Percentiles rank a stretch among this genome's conserved stretches.
These are phyloP conservation scores for Leishmania braziliensis DNA, from an alignment of 208 protist genomes.

Conservation along the genomic window DNA sequence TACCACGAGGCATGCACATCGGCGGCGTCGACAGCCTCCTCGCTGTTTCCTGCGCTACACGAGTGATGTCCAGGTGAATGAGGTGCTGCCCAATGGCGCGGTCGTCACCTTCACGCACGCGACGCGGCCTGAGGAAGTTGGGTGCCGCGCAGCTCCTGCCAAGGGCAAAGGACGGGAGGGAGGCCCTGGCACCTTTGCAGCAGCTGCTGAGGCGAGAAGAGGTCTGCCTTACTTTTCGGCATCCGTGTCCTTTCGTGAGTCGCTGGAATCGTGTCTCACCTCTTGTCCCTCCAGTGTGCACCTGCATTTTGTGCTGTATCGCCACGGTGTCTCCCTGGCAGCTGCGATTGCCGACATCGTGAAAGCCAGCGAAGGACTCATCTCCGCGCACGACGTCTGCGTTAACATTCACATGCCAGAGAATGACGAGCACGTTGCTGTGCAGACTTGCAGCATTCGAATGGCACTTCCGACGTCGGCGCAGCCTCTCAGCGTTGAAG, in stretches of 20 bases:
- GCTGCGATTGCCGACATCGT: constrained; percentile 36
- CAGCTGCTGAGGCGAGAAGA: not conserved
- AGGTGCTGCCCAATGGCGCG: constrained; percentile 65
- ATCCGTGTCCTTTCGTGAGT: constrained; percentile 9
- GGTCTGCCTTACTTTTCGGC: not conserved
- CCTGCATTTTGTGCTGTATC: constrained; percentile 77
- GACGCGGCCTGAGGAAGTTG: constrained; percentile 38
- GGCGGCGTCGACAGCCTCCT: constrained; percentile 19
- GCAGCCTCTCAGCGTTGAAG: constrained; percentile 8
- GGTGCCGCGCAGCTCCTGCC: not conserved
- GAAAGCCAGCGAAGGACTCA: constrained; percentile 35
- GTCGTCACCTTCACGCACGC: constrained; percentile 69
- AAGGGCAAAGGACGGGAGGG: not conserved
- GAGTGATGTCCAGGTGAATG: constrained; percentile 71
- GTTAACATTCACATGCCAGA: constrained; percentile 16
- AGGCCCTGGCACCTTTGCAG: not conserved
- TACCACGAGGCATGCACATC: not conserved
- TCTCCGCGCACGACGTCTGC: constrained; percentile 8
- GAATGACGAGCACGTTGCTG: constrained; percentile 44
- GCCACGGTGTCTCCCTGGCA: constrained; percentile 40
- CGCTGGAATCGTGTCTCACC: constrained; percentile 18
- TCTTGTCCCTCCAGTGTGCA: constrained; percentile 17
- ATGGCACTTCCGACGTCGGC: constrained; percentile 17
- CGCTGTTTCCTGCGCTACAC: constrained; percentile 26
- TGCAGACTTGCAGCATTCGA: constrained; percentile 57